phyloP scores from a whole-genome alignment of 805 yeast genomes.

The Lachancea cidri region DNA sequence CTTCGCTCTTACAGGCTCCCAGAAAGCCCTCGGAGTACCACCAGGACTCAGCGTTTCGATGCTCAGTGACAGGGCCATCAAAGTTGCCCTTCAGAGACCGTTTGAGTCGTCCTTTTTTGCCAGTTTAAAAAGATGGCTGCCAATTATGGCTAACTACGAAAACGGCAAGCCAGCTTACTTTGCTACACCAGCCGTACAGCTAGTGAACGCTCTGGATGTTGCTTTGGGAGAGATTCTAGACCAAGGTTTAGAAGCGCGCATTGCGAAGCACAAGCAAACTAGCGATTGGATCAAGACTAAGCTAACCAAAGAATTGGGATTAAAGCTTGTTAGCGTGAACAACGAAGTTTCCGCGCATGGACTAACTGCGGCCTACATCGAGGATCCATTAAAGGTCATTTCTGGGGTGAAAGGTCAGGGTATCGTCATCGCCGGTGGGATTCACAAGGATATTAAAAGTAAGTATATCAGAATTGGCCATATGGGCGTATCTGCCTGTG shows the following conservation, averaged over 20 bases:
- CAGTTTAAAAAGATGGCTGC: constrained; percentile 77
- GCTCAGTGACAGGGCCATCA: constrained; percentile 71
- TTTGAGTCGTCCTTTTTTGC: constrained; percentile 42
- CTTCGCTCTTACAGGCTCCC: constrained; percentile 85
- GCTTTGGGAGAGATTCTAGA: constrained; percentile 69
- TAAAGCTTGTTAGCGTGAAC: constrained; percentile 55
- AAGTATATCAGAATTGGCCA: constrained; percentile 93
- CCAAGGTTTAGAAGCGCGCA: constrained; percentile 52
- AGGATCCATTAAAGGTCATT: constrained; percentile 64
- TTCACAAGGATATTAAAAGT: constrained; percentile 71
- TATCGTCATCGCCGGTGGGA: constrained; percentile 83
- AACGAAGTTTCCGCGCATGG: constrained; percentile 73
- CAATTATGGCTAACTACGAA: constrained; percentile 84
- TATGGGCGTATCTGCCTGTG: constrained; percentile 80
- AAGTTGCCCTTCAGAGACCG: constrained; percentile 48
- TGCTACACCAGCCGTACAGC: constrained; percentile 95
- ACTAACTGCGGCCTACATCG: constrained; percentile 71
- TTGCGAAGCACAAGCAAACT: constrained; percentile 55
- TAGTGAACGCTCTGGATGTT: constrained; percentile 71
- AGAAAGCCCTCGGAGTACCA: constrained; percentile 93
- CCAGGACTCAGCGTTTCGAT: constrained; percentile 80
- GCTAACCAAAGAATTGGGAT: constrained; percentile 50
- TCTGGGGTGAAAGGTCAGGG: constrained; percentile 54
- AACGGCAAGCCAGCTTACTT: constrained; percentile 68
- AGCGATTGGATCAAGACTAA: constrained; percentile 62